Evolutionary conservation across 345 rosid species (phyloP).

Genomic region (Syzygium grande): DNA sequence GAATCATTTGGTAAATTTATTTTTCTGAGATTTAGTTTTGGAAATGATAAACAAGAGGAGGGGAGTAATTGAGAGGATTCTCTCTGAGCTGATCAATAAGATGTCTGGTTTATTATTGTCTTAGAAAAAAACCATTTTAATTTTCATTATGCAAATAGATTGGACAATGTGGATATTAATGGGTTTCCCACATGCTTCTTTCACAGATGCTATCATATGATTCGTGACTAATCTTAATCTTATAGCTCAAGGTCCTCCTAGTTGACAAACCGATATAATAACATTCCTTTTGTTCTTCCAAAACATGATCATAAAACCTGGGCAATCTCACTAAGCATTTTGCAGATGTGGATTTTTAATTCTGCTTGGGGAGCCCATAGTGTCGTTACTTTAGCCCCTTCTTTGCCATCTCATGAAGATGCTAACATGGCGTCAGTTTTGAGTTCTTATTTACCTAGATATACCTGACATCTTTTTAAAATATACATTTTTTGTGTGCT

Average conservation of each 20-base stretch:
- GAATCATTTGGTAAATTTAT: neutral
- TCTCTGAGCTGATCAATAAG: neutral
- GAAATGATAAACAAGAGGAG: neutral
- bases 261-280: neutral
- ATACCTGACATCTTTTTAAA: neutral
- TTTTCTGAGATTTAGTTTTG: neutral
- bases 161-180: neutral
- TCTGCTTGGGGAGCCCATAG: neutral
- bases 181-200: neutral
- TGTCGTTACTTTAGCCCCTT: neutral
- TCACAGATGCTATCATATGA: neutral
- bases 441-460: too few species aligned
- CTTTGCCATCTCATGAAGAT: neutral
- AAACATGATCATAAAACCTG: neutral
- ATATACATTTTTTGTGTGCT: neutral
- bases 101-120: neutral
- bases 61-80: neutral
- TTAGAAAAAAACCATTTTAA: neutral
- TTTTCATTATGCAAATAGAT: neutral
- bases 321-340: neutral
- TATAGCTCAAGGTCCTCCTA: neutral
- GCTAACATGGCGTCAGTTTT: neutral
- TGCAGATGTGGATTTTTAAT: neutral
- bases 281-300: neutral
- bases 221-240: neutral